Evolutionary conservation across 2,329 filamentous ascomycete genomes (phyloP), one percentile per base, ranked within the genome.

Genomic region (Raffaelea deltoideospora): DNA sequence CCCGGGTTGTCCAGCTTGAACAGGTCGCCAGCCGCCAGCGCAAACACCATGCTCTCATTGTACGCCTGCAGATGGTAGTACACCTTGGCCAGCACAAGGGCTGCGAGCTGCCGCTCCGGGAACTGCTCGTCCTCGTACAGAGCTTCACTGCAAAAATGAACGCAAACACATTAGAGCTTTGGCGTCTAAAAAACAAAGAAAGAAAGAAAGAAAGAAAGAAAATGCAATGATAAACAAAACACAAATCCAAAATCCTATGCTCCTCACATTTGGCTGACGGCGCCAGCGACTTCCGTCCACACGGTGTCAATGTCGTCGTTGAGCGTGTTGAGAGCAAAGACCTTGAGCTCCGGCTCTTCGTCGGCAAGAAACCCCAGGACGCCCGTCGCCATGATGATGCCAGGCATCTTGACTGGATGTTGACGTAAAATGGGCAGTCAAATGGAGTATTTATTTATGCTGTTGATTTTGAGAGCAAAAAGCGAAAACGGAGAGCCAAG

Each of bases 61-160:
- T 98, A 98, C 57, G 90, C 90, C 61, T 95, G 86, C 37, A 98
- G 76, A 56, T 98, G 90, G 56, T 96, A 98, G 65, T 96, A 98
- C 48, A 96, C 86, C 69, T 98, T 98, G 49, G 90, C 82, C 31
- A 93, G 81, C 37, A 98, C 86, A 34, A 98, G 71, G 37, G 90
- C 90, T 38, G 90, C 90, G 39, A 98, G 78, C 57, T 90, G 83
- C 52, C 88, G 84, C 58, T 98, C 82, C 34, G 87, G 82, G 53
- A 98, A 98, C 42, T 74, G 72, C 51, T 94, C 85, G 63, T 98
- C 88, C 69, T 98, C 90, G 61, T 93, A 98, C 35, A 98, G 75
- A 38, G 85, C 84, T 72, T 98, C 90, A 63, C 88, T 96, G 54
- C 34, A 37, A 42, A 39, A 10, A 11, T 18, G 22, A 37, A 31